Evolutionary conservation across 331 rosid species (phyloP), one percentile per base, ranked within the genome.

Genomic region (Quercus phellos): DNA sequence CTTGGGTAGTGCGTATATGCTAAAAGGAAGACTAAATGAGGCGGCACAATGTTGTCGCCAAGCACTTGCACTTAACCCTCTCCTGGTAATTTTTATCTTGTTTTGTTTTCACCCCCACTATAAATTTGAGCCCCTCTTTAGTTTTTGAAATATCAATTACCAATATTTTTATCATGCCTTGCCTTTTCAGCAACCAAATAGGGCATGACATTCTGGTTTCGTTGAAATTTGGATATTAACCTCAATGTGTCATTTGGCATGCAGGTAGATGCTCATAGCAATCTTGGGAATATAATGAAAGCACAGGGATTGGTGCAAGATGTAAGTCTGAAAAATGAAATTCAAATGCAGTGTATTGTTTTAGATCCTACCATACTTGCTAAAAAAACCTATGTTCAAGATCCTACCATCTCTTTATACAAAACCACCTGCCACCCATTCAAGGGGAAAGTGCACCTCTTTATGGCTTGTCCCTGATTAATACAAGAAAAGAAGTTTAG

Each of bases 41-140:
- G 99, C 98, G 5, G 97, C 97, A 10, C 99, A 93, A 72, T 95
- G 98, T 77, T 95, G 99, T 78, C 99, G 96, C 64, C 99, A 95
- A 84, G 99, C 99, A 75, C 96, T 95, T 79, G 90, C 97, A 4
- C 81, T 95, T 55, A 95, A 95, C 84, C 99, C 99, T 80, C 83
- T 80, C 74, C 85, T 95, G 96, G 99, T 93, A 89, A 61, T 55
- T 8, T 8, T 34, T 67, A 13, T 38, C 32, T 58, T 66, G 4
- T 46, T 46, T 46, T 46, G 53, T 46, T 46, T 46, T 12, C 14
- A 10, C 53, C 16, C 53, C 51, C 53, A 24, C 14, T 38, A 38
- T 38, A 38, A 38, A 8, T 38, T 38, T 38, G 46, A 38, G 46
- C 3, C 46, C 46, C 46, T 38, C 46, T 38, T 38, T 38, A 38